Conservation (phyloP, 192 early-diverging fungal species). For the Coemansia erecta region DNA sequence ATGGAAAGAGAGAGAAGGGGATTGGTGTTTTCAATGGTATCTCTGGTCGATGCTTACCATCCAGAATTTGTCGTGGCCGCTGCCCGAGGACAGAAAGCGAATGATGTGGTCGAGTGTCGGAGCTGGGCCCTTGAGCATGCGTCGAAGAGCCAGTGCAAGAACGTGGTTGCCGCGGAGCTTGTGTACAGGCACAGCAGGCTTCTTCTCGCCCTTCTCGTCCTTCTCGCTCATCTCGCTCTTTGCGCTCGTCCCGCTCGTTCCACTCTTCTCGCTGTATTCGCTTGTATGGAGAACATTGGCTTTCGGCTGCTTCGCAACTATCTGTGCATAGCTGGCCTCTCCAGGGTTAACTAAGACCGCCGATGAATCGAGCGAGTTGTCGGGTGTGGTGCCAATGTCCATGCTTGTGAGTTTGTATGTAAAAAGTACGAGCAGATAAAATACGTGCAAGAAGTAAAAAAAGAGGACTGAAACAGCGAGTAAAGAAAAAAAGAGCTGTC, state of each 20-base stretch:
- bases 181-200: background rate
- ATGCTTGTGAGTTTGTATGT: background rate
- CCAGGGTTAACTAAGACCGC: conserved; percentile 24
- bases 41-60: conserved; percentile 47
- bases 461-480: background rate
- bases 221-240: background rate
- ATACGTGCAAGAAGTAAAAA: background rate
- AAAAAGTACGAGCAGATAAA: conserved; percentile 1
- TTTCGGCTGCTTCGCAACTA: conserved; percentile 3
- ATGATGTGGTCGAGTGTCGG: conserved; percentile 68
- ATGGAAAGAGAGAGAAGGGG: background rate
- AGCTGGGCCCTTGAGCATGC: conserved; percentile 55
- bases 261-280: background rate
- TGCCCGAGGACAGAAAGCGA: conserved; percentile 49
- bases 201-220: background rate
- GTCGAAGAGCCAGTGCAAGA: conserved; percentile 41
- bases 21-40: too few relatives aligned
- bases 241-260: background rate
- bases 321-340: conserved; percentile 6
- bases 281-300: too few relatives aligned
- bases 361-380: conserved; percentile 38
- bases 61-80: conserved; percentile 71
- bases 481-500: background rate
- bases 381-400: background rate
- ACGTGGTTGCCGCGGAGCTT: conserved; percentile 36